phyloP scores from a whole-genome alignment of 371 early-diverging fungal genomes.

The Vittaforma corneae region DNA sequence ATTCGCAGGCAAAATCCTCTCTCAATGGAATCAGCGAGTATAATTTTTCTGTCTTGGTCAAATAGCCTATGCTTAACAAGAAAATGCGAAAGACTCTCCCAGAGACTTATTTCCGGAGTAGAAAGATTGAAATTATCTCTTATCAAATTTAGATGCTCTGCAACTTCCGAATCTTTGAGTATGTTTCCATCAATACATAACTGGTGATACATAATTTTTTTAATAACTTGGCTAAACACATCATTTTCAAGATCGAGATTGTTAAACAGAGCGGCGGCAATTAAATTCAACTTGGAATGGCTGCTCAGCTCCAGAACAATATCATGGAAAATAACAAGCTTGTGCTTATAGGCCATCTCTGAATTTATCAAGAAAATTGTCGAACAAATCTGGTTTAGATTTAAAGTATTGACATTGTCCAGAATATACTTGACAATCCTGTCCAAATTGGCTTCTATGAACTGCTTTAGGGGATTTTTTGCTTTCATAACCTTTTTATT shows the following conservation, averaged over 20 bases:
- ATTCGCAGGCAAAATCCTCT: conserved; percentile 31
- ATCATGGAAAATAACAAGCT: conserved; percentile 40
- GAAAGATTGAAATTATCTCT: conserved; percentile 20
- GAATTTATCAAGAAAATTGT: conserved; percentile 26
- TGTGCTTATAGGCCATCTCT: conserved; percentile 28
- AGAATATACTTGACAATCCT: conserved; percentile 24
- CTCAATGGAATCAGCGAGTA: background rate
- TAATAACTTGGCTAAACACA: conserved; percentile 14
- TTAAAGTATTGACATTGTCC: conserved; percentile 21
- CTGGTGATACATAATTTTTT: conserved; percentile 28
- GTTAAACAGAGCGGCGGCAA: conserved; percentile 34
- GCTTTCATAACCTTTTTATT: conserved; percentile 11
- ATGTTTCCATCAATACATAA: conserved; percentile 29
- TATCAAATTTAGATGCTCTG: conserved; percentile 10
- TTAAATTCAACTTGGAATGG: conserved; percentile 23
- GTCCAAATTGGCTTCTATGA: conserved; percentile 9
- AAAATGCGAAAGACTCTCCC: conserved; percentile 8
- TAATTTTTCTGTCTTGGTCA: background rate
- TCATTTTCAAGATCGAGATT: conserved; percentile 19
- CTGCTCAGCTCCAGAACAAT: conserved; percentile 21
- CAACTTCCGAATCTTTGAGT: conserved; percentile 7
- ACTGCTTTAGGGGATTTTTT: conserved; percentile 34
- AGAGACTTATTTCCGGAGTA: conserved; percentile 1
- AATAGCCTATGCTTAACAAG: conserved; percentile 12
- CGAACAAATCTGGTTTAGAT: conserved; percentile 27